Conservation (phyloP, 768 basidiomycete genomes). For the Lactarius tabidus region DNA sequence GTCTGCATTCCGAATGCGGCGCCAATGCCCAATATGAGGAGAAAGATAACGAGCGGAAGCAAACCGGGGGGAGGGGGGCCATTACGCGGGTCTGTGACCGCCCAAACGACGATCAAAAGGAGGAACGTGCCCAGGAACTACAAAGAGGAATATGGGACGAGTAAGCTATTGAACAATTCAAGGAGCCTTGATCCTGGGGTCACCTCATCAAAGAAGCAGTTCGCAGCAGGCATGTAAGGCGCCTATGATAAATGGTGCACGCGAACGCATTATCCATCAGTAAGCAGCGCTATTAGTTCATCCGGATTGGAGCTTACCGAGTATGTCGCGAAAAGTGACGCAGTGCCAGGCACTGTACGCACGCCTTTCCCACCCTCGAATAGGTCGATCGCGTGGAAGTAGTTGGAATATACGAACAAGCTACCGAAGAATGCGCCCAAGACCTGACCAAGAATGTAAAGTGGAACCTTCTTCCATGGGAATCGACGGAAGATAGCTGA, state of each 20-base stretch:
- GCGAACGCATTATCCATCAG: neutral
- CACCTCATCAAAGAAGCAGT: constrained; percentile 46
- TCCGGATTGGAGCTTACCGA: constrained; percentile 39
- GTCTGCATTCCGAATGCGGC: constrained; percentile 58
- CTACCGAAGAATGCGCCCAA: constrained; percentile 59
- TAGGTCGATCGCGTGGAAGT: constrained; percentile 60
- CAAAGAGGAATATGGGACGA: neutral
- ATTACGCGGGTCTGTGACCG: constrained; percentile 50
- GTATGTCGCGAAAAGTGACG: constrained; percentile 56
- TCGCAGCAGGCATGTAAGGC: constrained; percentile 40
- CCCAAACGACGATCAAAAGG: constrained; percentile 50
- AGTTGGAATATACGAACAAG: constrained; percentile 56
- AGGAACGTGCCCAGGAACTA: constrained; percentile 55
- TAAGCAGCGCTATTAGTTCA: neutral
- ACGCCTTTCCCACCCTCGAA: constrained; percentile 53
- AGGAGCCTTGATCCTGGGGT: neutral
- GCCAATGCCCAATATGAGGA: constrained; percentile 55
- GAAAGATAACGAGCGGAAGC: constrained; percentile 50
- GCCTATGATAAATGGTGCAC: constrained; percentile 27
- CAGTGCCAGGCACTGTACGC: constrained; percentile 53
- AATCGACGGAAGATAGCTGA: constrained; percentile 66
- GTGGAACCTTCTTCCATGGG: constrained; percentile 76
- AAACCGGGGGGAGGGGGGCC: constrained; percentile 47
- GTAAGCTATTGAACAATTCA: neutral
- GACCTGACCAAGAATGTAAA: constrained; percentile 57